phyloP scores from a whole-genome alignment of 345 rosid species.

The Euphorbia lathyris region DNA sequence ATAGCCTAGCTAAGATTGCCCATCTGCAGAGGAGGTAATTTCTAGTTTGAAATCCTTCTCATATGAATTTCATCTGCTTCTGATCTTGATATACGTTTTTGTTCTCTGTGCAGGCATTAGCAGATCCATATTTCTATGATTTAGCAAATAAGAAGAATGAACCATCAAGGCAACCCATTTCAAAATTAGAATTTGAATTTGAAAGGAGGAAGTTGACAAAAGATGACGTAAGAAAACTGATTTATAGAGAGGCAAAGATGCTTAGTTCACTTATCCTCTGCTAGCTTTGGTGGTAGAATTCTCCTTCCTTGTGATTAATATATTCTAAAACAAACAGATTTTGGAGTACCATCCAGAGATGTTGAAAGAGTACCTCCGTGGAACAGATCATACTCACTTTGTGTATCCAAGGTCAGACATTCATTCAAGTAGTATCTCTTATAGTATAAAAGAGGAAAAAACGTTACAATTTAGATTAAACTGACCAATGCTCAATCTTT shows the following conservation, averaged over 20 bases:
- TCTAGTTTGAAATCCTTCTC: background rate
- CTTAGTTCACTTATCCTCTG: constrained; percentile 9
- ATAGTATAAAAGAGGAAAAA: background rate
- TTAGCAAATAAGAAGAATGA: constrained; percentile 68
- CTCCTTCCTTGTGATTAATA: constrained; percentile 16
- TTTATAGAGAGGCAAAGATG: constrained; percentile 81
- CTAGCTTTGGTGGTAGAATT: constrained; percentile 7
- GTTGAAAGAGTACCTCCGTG: constrained; percentile 38
- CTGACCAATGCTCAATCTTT: background rate
- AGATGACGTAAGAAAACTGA: constrained; percentile 85
- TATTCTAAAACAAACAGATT: constrained; percentile 47
- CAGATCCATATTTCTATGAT: constrained; percentile 81
- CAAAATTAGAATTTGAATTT: constrained; percentile 86
- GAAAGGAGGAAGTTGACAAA: constrained; percentile 75
- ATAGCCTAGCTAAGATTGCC: constrained; percentile 52
- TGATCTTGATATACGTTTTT: constrained; percentile 9
- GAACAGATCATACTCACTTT: constrained; percentile 75
- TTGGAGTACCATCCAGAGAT: constrained; percentile 60
- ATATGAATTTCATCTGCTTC: constrained; percentile 2
- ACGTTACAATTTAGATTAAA: background rate
- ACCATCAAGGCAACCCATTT: constrained; percentile 75
- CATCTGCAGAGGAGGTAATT: constrained; percentile 85
- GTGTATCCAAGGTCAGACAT: constrained; percentile 87
- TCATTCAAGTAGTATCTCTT: background rate
- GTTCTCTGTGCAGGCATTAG: constrained; percentile 60